Conservation (phyloP, 805 yeast species). For the Zygosaccharomyces kombuchaensis region DNA sequence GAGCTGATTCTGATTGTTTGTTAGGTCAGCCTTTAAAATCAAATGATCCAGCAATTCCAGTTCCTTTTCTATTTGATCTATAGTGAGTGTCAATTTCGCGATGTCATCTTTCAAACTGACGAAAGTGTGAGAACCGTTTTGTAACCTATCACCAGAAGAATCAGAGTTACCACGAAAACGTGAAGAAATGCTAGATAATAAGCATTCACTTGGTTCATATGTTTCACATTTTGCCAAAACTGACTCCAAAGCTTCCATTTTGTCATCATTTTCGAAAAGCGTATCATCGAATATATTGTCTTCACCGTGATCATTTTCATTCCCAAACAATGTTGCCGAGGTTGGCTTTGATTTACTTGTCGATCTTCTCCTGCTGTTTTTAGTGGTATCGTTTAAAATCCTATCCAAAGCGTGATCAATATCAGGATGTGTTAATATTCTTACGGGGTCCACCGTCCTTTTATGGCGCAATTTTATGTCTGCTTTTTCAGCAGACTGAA, state of each 20-base stretch:
- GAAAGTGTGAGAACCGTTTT: constrained; percentile 1
- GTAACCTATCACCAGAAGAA: constrained; percentile 9
- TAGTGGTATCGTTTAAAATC: constrained; percentile 27
- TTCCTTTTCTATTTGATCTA: constrained; percentile 58
- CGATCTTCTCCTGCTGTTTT: constrained; percentile 12
- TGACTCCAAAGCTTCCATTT: background rate
- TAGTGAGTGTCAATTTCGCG: constrained; percentile 49
- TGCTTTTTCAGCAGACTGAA: constrained; percentile 14
- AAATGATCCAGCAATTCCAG: constrained; percentile 61
- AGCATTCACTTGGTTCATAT: constrained; percentile 21
- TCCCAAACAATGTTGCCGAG: constrained; percentile 14
- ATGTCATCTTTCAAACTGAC: constrained; percentile 59
- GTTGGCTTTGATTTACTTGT: background rate
- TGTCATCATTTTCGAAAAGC: constrained; percentile 13
- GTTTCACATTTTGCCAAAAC: constrained; percentile 1
- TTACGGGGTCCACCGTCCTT: constrained; percentile 9
- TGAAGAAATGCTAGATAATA: constrained; percentile 13
- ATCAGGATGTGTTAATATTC: constrained; percentile 25
- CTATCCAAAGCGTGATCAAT: constrained; percentile 34
- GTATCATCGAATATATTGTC: constrained; percentile 14
- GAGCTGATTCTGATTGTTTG: constrained; percentile 67
- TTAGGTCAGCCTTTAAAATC: constrained; percentile 75
- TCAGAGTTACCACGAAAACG: background rate
- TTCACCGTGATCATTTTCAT: constrained; percentile 7
- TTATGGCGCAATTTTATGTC: constrained; percentile 12